phyloP scores from a whole-genome alignment of 1,284 basidiomycete species.

The Trametes polyzona region DNA sequence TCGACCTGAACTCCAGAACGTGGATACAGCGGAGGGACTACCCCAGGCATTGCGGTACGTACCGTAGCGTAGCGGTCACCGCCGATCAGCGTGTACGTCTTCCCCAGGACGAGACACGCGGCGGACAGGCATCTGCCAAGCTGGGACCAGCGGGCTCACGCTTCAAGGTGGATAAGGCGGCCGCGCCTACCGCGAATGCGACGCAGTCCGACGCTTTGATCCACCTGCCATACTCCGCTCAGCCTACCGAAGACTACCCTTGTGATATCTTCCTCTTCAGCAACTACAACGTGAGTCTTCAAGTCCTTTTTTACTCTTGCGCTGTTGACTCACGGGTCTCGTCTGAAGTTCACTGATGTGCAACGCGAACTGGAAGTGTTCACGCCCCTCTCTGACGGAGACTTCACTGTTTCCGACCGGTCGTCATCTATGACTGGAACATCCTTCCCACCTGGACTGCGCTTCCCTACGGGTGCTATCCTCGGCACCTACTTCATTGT shows the following conservation, averaged over 20 bases:
- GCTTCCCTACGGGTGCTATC: conserved; percentile 92
- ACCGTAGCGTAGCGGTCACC: conserved; percentile 86
- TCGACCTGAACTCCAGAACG: conserved; percentile 69
- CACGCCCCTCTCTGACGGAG: conserved; percentile 72
- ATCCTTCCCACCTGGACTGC: conserved; percentile 86
- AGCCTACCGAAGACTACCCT: conserved; percentile 73
- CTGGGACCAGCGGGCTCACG: conserved; percentile 61
- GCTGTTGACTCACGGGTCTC: not conserved
- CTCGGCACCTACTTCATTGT: conserved; percentile 88
- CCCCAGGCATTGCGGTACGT: conserved; percentile 90
- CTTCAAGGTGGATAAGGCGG: conserved; percentile 53
- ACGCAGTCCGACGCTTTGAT: conserved; percentile 64
- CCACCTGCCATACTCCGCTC: conserved; percentile 76
- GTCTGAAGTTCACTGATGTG: conserved; percentile 85
- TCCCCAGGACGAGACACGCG: conserved; percentile 62
- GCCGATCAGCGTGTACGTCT: conserved; percentile 68
- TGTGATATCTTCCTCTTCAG: conserved; percentile 83
- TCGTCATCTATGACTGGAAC: conserved; percentile 78
- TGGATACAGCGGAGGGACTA: conserved; percentile 86
- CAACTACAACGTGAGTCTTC: conserved; percentile 80
- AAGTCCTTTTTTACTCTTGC: not conserved
- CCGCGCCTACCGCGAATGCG: conserved; percentile 40
- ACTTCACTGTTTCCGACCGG: conserved; percentile 73
- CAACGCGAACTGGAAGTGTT: conserved; percentile 91
- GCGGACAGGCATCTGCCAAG: conserved; percentile 42